Conservation (phyloP, 768 basidiomycete genomes). For the Cystofilobasidium capitatum region DNA sequence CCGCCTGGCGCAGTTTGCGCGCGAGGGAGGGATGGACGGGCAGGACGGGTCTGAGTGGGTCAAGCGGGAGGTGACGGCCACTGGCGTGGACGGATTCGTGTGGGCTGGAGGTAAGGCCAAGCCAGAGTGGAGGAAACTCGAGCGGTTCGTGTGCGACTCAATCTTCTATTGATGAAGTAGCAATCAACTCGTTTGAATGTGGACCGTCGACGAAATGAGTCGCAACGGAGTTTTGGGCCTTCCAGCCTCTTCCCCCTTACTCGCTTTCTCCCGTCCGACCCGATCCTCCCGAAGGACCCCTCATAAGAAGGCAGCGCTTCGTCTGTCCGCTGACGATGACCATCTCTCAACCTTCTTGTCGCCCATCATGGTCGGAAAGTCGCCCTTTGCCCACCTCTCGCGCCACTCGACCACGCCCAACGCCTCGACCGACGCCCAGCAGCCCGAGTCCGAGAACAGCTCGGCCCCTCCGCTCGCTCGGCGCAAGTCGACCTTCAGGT, state of each 20-base stretch:
- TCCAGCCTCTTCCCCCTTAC: not conserved
- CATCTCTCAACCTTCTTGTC: too few relatives aligned
- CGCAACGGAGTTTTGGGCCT: too few relatives aligned
- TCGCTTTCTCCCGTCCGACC: too few relatives aligned
- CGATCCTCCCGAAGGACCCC: too few relatives aligned
- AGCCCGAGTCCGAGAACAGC: not conserved
- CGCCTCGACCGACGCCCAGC: not conserved
- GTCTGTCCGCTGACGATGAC: too few relatives aligned
- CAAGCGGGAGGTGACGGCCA: constrained; percentile 51
- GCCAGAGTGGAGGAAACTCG: constrained; percentile 56
- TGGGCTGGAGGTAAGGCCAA: constrained; percentile 74
- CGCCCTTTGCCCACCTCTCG: not conserved
- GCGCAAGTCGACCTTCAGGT: too few relatives aligned
- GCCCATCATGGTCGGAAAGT: not conserved
- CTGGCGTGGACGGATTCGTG: constrained; percentile 66
- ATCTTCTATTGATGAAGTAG: constrained; percentile 53
- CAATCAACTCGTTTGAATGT: constrained; percentile 18
- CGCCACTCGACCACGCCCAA: not conserved
- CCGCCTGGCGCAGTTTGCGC: constrained; percentile 52
- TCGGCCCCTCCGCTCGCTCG: too few relatives aligned
- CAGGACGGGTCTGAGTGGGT: constrained; percentile 41
- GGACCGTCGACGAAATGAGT: constrained; percentile 18
- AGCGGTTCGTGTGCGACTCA: constrained; percentile 58
- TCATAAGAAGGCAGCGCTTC: too few relatives aligned
- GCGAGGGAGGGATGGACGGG: constrained; percentile 35